Conservation (phyloP, 2,329 filamentous ascomycete species). For the Diplodia seriata region DNA sequence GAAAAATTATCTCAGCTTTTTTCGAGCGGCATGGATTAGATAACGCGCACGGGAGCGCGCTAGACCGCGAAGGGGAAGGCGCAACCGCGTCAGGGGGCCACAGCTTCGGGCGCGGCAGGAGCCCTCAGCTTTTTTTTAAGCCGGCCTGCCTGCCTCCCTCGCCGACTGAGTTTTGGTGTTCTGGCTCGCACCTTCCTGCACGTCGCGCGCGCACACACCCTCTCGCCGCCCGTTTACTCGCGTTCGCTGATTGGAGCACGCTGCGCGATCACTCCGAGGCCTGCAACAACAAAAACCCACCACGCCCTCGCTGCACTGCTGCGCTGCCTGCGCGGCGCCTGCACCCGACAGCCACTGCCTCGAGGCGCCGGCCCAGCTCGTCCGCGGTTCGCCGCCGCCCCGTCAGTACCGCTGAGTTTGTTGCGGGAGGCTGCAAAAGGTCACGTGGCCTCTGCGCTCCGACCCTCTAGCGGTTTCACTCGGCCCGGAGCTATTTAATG, state of each 20-base stretch:
- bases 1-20: slow-evolving; percentile 32
- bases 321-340: slow-evolving; percentile 7
- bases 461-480: slow-evolving; percentile 29
- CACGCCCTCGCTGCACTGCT: slow-evolving; percentile 17
- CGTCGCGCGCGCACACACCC: slow-evolving; percentile 28
- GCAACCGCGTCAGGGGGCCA: slow-evolving; percentile 25
- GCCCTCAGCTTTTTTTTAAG: slow-evolving; percentile 29
- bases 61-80: background rate
- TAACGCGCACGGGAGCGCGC: slow-evolving; percentile 24
- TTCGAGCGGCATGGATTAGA: slow-evolving; percentile 31
- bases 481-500: slow-evolving; percentile 33
- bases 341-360: background rate
- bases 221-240: slow-evolving; percentile 29
- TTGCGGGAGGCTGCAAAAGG: slow-evolving; percentile 12
- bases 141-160: slow-evolving; percentile 18
- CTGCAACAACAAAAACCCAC: background rate
- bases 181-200: slow-evolving; percentile 31
- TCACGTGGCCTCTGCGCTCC: slow-evolving; percentile 24
- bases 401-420: slow-evolving; percentile 3
- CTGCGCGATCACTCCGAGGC: background rate
- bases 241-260: slow-evolving; percentile 26
- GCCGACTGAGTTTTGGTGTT: slow-evolving; percentile 26
- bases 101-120: slow-evolving; percentile 28
- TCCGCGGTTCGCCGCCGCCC: slow-evolving; percentile 20
- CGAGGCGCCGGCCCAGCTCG: slow-evolving; percentile 11